A percentile compares a stretch with the other conserved stretches of the same genome.
phyloP scores from a whole-genome alignment of 139 green algal genomes.

The Zygnema circumcarinatum region DNA sequence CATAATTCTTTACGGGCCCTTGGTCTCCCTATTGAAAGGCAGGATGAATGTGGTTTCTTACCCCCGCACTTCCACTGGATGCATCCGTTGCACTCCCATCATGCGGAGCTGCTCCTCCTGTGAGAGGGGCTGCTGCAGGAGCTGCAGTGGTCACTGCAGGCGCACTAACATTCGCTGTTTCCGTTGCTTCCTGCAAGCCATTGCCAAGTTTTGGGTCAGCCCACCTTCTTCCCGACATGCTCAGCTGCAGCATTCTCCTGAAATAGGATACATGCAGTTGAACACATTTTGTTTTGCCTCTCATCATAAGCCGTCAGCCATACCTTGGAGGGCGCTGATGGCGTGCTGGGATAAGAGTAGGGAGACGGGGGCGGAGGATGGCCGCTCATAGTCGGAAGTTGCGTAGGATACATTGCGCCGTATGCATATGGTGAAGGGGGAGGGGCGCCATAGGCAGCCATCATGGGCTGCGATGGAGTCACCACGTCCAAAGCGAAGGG shows the following conservation, averaged over 20 bases:
- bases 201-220: not conserved
- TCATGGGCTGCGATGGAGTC: slow-evolving; percentile 12
- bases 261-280: not conserved
- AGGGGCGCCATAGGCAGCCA: slow-evolving; percentile 26
- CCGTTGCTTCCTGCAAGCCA: not conserved
- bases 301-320: no score
- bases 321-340: not conserved
- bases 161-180: not conserved
- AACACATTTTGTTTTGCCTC: not conserved
- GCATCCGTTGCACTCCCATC: not conserved
- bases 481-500: not conserved
- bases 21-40: no score
- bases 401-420: slow-evolving; percentile 19
- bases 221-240: not conserved
- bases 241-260: not conserved
- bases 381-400: not conserved
- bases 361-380: slow-evolving; percentile 13
- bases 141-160: not conserved
- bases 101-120: not conserved
- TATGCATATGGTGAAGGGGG: slow-evolving; percentile 24
- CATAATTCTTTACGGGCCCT: no score
- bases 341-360: slow-evolving; percentile 7
- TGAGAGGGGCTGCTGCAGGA: not conserved
- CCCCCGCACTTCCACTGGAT: not conserved
- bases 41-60: not conserved